Evolutionary conservation across 768 basidiomycete species (phyloP).

Genomic region (Megacollybia marginata): DNA sequence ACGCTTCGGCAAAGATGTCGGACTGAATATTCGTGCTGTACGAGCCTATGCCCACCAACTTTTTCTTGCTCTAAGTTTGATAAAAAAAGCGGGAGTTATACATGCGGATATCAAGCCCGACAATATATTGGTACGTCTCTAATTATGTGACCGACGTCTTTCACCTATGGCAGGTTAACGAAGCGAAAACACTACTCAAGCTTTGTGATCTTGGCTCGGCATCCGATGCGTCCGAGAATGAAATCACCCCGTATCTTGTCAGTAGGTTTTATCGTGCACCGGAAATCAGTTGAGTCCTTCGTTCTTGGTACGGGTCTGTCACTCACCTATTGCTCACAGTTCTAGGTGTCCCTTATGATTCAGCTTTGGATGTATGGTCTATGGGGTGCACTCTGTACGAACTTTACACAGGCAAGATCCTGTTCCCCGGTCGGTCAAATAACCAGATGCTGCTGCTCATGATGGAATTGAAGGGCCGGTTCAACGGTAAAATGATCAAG

Average conservation of each 20-base stretch:
- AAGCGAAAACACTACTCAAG: conserved; percentile 88
- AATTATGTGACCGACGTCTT: background rate
- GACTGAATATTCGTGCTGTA: conserved; percentile 93
- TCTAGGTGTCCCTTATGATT: conserved; percentile 92
- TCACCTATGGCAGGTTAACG: conserved; percentile 64
- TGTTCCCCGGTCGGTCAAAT: conserved; percentile 94
- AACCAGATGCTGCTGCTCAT: conserved; percentile 96
- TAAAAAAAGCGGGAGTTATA: conserved; percentile 89
- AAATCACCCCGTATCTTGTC: conserved; percentile 97
- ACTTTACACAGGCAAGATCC: conserved; percentile 92
- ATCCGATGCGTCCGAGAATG: conserved; percentile 89
- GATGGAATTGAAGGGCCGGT: conserved; percentile 96
- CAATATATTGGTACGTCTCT: conserved; percentile 76
- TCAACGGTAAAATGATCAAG: conserved; percentile 92
- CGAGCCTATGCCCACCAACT: conserved; percentile 98
- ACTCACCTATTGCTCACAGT: conserved; percentile 40
- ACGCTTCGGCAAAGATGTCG: conserved; percentile 96
- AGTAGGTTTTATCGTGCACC: conserved; percentile 97
- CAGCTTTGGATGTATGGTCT: conserved; percentile 92
- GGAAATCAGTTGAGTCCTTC: conserved; percentile 77
- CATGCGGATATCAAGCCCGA: conserved; percentile 99
- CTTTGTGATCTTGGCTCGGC: conserved; percentile 97
- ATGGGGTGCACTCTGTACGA: conserved; percentile 97
- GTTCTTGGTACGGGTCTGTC: conserved; percentile 3
- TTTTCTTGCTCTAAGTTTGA: conserved; percentile 76